Base-by-base conservation (phyloP, 148 eudicot species). In the Mesembryanthemum crystallinum region DNA sequence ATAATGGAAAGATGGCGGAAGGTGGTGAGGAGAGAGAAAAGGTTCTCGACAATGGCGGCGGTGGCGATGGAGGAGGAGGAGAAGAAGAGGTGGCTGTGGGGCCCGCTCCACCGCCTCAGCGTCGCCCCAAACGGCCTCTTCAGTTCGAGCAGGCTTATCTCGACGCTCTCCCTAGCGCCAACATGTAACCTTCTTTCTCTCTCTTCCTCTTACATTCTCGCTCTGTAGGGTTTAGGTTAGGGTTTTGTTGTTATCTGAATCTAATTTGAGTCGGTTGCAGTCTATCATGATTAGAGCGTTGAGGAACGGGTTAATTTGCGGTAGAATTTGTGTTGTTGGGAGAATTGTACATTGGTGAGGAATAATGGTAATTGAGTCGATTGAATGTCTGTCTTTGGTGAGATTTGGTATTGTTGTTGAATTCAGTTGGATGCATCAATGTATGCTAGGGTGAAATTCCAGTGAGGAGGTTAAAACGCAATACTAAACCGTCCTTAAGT, bases 91-190 rank as follows among this genome's bases (percentile, higher is more conserved):
- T 69, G 9, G 71, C 37, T 20, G 87, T 95, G 24, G 99, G 99
- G 1, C 99, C 97, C 2, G 86, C 80, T 9, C 91, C 90, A 4
- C 86, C 98, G 1, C 96, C 96, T n/a, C 90, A 82, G 35, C 77
- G 88, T 49, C 92, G 96, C 3, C 88, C 80, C 15, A 95, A 95
- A 76, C 94, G 99, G 13, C 99, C 99, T 59, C 96, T 95, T 70
- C 87, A 92, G 69, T 95, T 95, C 80, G 99, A 95, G 67, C 92
- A 92, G 35, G 96, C 97, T 35, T 95, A 92, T 73, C 96, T 95
- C 78, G 92, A 92, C 52, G 73, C 92, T n/a, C 96, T 95, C 24
- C 99, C 99, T 61, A 90, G 84, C 64, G 96, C 97, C 20, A 95
- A 92, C 73, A 90, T 95, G 99, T 95, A 89, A 8, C n/a, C 37